These are phyloP conservation scores for Xylaria polymorpha DNA, from an alignment of 2,329 filamentous ascomycete genomes.

Conservation along the genomic window DNA sequence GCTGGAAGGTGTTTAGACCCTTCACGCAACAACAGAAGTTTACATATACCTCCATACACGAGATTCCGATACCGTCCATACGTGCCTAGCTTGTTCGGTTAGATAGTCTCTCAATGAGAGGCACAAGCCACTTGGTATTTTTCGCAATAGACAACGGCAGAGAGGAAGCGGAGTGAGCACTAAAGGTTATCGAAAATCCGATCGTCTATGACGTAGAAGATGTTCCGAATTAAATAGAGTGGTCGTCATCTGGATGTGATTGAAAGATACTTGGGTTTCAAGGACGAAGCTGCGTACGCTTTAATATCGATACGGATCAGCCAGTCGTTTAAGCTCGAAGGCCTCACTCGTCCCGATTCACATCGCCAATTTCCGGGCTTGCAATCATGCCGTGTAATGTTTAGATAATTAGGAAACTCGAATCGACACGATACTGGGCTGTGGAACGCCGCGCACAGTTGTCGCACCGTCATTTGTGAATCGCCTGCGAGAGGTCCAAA, in stretches of 20 bases:
- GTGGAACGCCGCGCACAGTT: not conserved
- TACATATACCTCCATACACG: too few species aligned
- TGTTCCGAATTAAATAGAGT: not conserved
- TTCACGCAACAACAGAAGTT: too few species aligned
- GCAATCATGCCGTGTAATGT: constrained; percentile 4
- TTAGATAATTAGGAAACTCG: not conserved
- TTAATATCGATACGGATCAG: not conserved
- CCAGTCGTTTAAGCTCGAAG: not conserved
- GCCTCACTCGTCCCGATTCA: not conserved
- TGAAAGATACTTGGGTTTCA: not conserved
- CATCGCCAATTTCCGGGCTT: not conserved
- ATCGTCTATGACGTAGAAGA: not conserved
- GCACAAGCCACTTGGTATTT: not conserved
- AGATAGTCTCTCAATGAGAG: not conserved
- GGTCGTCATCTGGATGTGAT: not conserved
- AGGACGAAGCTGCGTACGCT: not conserved
- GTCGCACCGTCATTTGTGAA: constrained; percentile 11
- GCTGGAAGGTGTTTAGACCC: too few species aligned
- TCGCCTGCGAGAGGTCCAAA: not conserved
- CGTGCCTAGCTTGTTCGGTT: not conserved
- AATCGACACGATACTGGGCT: not conserved
- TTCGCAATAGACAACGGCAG: not conserved
- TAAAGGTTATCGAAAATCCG: not conserved
- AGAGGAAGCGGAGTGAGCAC: not conserved
- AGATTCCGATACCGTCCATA: not conserved